A percentile compares a stretch with the other conserved stretches of the same genome.
Evolutionary conservation across 1,284 basidiomycete species (phyloP).

Genomic region (Rhodotorula sp.): DNA sequence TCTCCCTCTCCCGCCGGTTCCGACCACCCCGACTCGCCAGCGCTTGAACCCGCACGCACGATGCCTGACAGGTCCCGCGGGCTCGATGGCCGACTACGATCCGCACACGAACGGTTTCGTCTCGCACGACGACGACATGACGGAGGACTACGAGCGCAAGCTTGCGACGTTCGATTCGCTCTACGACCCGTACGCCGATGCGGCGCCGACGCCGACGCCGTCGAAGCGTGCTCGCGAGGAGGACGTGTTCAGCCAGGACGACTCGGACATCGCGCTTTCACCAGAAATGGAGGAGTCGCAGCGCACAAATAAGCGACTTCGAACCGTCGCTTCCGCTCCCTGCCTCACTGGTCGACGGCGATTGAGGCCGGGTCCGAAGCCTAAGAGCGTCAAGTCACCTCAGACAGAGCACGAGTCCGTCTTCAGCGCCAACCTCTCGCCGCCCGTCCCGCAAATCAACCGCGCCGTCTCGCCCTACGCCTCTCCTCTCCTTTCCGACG

Average conservation of each 20-base stretch:
- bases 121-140: slow-evolving; percentile 3
- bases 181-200: slow-evolving; percentile 21
- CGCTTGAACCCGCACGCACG: slow-evolving; percentile 9
- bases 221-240: slow-evolving; percentile 30
- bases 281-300: not conserved
- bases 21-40: slow-evolving; percentile 17
- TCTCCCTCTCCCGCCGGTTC: slow-evolving; percentile 19
- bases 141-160: slow-evolving; percentile 35
- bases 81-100: slow-evolving; percentile 4
- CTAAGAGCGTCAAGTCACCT: slow-evolving; percentile 34
- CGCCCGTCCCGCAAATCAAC: slow-evolving; percentile 27
- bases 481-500: slow-evolving; percentile 19
- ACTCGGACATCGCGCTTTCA: slow-evolving; percentile 12
- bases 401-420: slow-evolving; percentile 31
- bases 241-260: slow-evolving; percentile 9
- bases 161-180: slow-evolving; percentile 30
- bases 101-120: slow-evolving; percentile 10
- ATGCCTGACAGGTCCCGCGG: slow-evolving; percentile 12
- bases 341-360: slow-evolving; percentile 25
- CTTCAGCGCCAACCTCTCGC: slow-evolving; percentile 34
- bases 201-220: slow-evolving; percentile 4
- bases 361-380: slow-evolving; percentile 36
- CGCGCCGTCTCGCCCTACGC: slow-evolving; percentile 29
- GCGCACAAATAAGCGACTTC: slow-evolving; percentile 27
- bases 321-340: slow-evolving; percentile 38